Evolutionary conservation across 441 rosid genomes (phyloP), one percentile per base, ranked within the genome.

Genomic region (Aquilaria agallochum): DNA sequence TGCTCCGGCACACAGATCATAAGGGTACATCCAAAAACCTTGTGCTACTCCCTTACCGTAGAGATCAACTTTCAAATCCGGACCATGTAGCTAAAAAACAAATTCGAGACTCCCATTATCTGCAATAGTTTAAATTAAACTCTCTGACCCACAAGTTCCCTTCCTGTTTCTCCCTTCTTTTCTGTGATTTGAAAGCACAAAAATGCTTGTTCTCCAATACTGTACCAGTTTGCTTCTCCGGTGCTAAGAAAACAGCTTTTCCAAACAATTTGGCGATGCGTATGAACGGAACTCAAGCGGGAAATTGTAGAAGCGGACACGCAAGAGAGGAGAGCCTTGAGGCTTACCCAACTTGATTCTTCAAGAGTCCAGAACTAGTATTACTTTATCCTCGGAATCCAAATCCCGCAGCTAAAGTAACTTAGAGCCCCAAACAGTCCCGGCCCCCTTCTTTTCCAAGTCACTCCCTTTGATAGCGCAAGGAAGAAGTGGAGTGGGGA

Each of bases 1-100:
- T 72, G 74, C 74, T 66, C 84, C 80, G 75, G 56, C 61, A 71
- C 69, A 57, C 65, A 67, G 65, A 76, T 62, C 79, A 75, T 54
- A 53, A 31, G 47, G 51, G 67, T 62, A 68, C 64, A 74, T 65
- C 65, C 66, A 69, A 55, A 62, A 66, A 75, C 74, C 76, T 20
- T 20, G 65, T 69, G 56, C 66, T 8, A 56, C 48, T 64, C 48
- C 10, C 11, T 36, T 59, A 53, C 63, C 69, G 69, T 56, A 55
- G 42, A 51, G 56, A 58, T 50, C 58, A 72, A 69, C 64, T 20
- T 20, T 58, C 60, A 64, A 66, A 67, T 49, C 49, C 47, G 50
- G 5, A 4, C 42, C 42, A 36, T 36, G 42, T 36, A 5, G 1
- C 42, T 4, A 55, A 73, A 59, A 62, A 31, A 48, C 61, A 65